Conservation (phyloP, 352 stramenopile species). For the Phytophthora crassamura region DNA sequence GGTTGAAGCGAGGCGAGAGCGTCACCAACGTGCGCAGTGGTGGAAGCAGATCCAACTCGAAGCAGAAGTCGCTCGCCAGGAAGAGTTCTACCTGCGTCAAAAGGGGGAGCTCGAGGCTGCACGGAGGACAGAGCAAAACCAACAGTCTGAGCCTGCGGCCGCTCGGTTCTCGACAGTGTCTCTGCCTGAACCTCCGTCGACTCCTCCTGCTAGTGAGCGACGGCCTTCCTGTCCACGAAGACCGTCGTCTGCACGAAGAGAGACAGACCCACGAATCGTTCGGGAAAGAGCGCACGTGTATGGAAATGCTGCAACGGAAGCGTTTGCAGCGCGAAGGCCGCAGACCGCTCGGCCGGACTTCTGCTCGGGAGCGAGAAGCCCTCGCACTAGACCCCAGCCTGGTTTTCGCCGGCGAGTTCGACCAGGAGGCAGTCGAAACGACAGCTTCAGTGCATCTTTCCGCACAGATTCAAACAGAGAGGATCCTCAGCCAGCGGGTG, state of each 20-base stretch:
- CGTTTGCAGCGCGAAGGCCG: constrained; percentile 36
- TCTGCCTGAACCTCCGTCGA: constrained; percentile 9
- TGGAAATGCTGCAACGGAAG: constrained; percentile 58
- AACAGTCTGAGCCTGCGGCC: constrained; percentile 6
- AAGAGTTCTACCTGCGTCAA: constrained; percentile 31
- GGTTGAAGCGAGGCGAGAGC: constrained; percentile 22
- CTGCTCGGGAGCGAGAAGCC: constrained; percentile 13
- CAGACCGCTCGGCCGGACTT: constrained; percentile 26
- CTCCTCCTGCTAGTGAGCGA: constrained; percentile 2
- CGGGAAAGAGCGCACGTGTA: constrained; percentile 59
- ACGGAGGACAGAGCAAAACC: constrained; percentile 6
- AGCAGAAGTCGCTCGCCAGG: constrained; percentile 17
- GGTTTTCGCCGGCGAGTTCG: constrained; percentile 13
- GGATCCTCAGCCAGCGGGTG: neutral
- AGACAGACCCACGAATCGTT: constrained; percentile 40
- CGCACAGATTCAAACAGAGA: neutral
- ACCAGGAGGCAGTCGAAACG: constrained; percentile 1
- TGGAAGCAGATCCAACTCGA: constrained; percentile 24
- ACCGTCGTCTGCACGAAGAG: constrained; percentile 36
- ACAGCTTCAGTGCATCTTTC: neutral
- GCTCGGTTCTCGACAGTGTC: neutral
- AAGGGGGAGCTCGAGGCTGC: constrained; percentile 14
- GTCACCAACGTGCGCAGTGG: constrained; percentile 30
- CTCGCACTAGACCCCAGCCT: constrained; percentile 12
- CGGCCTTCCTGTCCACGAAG: constrained; percentile 7